phyloP scores from a whole-genome alignment of 2,329 filamentous ascomycete species.

The Hysterium pulicare region DNA sequence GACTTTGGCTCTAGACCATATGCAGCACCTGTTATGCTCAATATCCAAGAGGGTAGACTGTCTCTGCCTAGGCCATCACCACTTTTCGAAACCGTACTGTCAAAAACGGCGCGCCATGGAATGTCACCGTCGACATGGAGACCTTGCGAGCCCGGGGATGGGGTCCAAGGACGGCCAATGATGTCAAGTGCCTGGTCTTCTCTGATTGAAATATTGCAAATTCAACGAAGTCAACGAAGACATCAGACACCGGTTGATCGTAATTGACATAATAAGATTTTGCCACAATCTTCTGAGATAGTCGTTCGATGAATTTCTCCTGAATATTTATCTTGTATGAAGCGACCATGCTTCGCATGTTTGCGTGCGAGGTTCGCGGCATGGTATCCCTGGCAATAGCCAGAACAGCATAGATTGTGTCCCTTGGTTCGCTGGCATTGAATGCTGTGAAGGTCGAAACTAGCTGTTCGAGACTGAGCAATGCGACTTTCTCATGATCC shows the following conservation, averaged over 20 bases:
- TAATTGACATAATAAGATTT: constrained; percentile 36
- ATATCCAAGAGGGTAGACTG: constrained; percentile 15
- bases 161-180: constrained; percentile 40
- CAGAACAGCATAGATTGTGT: constrained; percentile 34
- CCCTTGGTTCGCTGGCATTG: constrained; percentile 24
- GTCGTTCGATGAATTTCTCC: background rate
- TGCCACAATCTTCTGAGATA: background rate
- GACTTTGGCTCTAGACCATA: constrained; percentile 6
- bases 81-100: background rate
- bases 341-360: constrained; percentile 6
- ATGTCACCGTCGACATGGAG: background rate
- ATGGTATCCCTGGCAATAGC: constrained; percentile 34
- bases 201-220: constrained; percentile 27
- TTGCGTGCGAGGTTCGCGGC: constrained; percentile 8
- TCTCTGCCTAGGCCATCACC: background rate
- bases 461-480: constrained; percentile 35
- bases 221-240: constrained; percentile 34
- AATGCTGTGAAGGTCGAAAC: constrained; percentile 34
- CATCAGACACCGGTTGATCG: constrained; percentile 23
- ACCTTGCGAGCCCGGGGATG: background rate
- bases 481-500: constrained; percentile 5
- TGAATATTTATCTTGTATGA: constrained; percentile 13
- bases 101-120: background rate
- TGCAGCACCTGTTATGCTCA: constrained; percentile 5
- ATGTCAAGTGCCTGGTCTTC: constrained; percentile 34